Base-by-base conservation (phyloP, 2,329 filamentous ascomycete species). In the Chrysoporthe deuterocubensis region DNA sequence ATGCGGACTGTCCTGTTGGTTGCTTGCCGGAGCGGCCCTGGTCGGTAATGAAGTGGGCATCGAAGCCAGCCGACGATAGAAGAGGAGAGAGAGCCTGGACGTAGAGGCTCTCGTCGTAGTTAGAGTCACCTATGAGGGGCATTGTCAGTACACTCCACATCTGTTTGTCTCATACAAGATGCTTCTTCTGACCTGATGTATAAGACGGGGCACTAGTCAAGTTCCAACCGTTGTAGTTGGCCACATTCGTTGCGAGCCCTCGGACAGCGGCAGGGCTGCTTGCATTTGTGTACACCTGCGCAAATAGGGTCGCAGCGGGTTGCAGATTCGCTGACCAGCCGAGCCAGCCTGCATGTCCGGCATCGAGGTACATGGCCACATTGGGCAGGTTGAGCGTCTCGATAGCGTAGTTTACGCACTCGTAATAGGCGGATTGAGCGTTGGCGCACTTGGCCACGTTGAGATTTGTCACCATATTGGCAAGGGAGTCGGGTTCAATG, bases 1-100 rank as follows among this genome's bases (percentile, higher is more conserved):
- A 90, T 67, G 80, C 77, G n/a, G 46, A 58, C 76, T 90, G 88
- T 64, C 87, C 87, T 26, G 87, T 89, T 65, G 85, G 89, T 71
- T 90, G 88, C 73, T 84, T 85, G 50, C 80, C 80, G n/a, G 76
- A 80, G 60, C 89, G 88, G 69, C 84, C 81, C 57, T 82, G 81
- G 71, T 84, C 84, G 11, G 81, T 78, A 72, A 86, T 82, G 76
- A 85, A 85, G 72, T 82, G 78, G 11, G 79, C 81, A 50, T 78
- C 74, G 78, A 80, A 85, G 68, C 83, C 83, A 40, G 75, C 71
- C 0, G 80, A 74, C 1, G 82, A 80, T 43, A 92, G 85, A 34
- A 89, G 85, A 6, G 87, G 84, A 8, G 88, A 88, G 73, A 96
- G 88, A 66, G 90, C 90, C 61, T 82, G 75, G 48, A 85, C 80